Percentiles rank a stretch among this genome's conserved stretches.
These are phyloP conservation scores for Melampsora americana DNA, from an alignment of 1,284 basidiomycete species.

Conservation along the genomic window DNA sequence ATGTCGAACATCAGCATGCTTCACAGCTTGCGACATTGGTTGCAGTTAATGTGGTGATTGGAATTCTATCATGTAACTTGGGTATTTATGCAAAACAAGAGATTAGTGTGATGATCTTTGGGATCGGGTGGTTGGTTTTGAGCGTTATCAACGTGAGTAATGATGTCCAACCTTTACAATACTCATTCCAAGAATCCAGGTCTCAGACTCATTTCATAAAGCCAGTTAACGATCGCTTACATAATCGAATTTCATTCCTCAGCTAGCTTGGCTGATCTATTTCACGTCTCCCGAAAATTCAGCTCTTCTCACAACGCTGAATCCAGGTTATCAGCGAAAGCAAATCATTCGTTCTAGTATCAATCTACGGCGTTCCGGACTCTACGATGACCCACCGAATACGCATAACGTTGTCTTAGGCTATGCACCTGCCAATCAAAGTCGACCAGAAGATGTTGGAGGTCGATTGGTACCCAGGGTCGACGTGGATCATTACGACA, in stretches of 20 bases:
- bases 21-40: conserved; percentile 21
- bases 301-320: conserved; percentile 9
- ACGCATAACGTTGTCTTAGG: too few relatives aligned
- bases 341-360: conserved; percentile 32
- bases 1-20: conserved; percentile 17
- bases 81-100: conserved; percentile 17
- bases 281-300: conserved; percentile 26
- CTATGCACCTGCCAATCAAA: too few relatives aligned
- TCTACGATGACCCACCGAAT: not conserved
- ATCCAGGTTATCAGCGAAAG: conserved; percentile 29
- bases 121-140: conserved; percentile 32
- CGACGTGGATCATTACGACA: too few relatives aligned
- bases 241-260: not conserved
- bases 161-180: not conserved
- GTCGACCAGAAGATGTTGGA: too few relatives aligned
- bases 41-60: conserved; percentile 24
- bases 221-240: not conserved
- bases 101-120: conserved; percentile 13
- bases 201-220: not conserved
- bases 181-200: not conserved
- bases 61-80: conserved; percentile 23
- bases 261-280: conserved; percentile 30
- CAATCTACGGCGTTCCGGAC: conserved; percentile 27
- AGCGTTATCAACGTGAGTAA: conserved; percentile 24
- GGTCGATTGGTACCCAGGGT: too few relatives aligned